Evolutionary conservation across 352 stramenopile genomes (phyloP).

Genomic region (Globisporangium nunn): DNA sequence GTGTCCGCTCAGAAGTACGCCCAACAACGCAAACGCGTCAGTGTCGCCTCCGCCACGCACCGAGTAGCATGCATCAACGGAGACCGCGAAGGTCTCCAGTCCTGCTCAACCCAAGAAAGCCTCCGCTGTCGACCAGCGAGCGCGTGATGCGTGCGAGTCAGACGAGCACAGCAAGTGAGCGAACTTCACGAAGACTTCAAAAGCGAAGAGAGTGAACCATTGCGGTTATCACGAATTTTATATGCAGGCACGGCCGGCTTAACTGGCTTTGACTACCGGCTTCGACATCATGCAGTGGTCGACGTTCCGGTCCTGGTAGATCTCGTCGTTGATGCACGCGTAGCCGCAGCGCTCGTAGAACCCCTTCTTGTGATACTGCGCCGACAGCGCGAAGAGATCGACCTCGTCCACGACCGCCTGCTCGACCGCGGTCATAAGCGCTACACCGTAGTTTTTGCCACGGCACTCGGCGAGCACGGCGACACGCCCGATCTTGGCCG

Average conservation of each 20-base stretch:
- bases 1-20: too few species aligned
- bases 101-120: too few species aligned
- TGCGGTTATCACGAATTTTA: too few species aligned
- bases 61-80: too few species aligned
- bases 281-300: slow-evolving; percentile 59
- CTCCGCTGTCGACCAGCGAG: too few species aligned
- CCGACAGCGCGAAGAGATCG: slow-evolving; percentile 35
- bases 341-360: slow-evolving; percentile 76
- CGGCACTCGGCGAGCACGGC: slow-evolving; percentile 47
- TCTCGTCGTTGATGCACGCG: slow-evolving; percentile 31
- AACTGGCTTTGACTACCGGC: slow-evolving; percentile 1
- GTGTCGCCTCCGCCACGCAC: too few species aligned
- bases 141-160: too few species aligned
- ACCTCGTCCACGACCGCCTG: slow-evolving; percentile 17
- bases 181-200: too few species aligned
- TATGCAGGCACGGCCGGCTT: neutral
- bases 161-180: too few species aligned
- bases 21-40: too few species aligned
- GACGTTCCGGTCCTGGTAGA: slow-evolving; percentile 43
- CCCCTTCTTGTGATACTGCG: slow-evolving; percentile 39
- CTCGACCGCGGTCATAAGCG: slow-evolving; percentile 36
- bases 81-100: too few species aligned
- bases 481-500: slow-evolving; percentile 49
- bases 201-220: too few species aligned
- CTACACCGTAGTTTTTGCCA: slow-evolving; percentile 41